These are phyloP conservation scores for Phytophthora sp. DNA, from an alignment of 352 stramenopile species.

Conservation along the genomic window DNA sequence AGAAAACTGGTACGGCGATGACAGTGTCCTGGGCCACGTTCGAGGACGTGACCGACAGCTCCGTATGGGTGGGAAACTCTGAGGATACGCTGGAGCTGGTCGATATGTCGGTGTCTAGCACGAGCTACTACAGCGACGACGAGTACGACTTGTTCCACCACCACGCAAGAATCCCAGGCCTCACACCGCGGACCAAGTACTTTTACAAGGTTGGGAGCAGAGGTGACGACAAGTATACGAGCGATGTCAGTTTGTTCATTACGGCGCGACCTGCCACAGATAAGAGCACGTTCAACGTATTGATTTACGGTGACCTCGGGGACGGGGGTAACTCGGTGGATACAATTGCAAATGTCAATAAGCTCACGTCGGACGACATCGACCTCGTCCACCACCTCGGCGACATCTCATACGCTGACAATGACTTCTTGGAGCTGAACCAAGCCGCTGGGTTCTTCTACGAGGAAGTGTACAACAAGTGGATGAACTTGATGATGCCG, in stretches of 20 bases:
- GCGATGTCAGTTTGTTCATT: slow-evolving; percentile 39
- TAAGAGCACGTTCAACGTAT: slow-evolving; percentile 48
- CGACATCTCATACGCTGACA: slow-evolving; percentile 64
- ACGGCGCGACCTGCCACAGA: slow-evolving; percentile 37
- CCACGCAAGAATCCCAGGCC: slow-evolving; percentile 38
- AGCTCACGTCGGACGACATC: slow-evolving; percentile 36
- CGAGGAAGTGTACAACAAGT: slow-evolving; percentile 88
- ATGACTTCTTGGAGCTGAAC: slow-evolving; percentile 30
- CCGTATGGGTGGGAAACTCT: slow-evolving; percentile 53
- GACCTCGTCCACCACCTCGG: slow-evolving; percentile 79
- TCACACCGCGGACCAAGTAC: slow-evolving; percentile 48
- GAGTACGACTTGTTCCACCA: slow-evolving; percentile 55
- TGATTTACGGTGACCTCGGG: slow-evolving; percentile 66
- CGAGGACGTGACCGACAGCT: slow-evolving; percentile 42
- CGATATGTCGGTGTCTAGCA: slow-evolving; percentile 28
- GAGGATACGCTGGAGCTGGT: slow-evolving; percentile 28
- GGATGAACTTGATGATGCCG: slow-evolving; percentile 70
- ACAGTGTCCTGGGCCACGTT: slow-evolving; percentile 69
- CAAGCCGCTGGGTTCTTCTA: slow-evolving; percentile 77
- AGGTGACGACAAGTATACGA: slow-evolving; percentile 32
- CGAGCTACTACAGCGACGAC: slow-evolving; percentile 59
- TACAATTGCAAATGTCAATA: slow-evolving; percentile 52
- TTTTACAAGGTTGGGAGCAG: slow-evolving; percentile 57
- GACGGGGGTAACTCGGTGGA: slow-evolving; percentile 43
- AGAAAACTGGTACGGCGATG: slow-evolving; percentile 53